A percentile compares a stretch with the other conserved stretches of the same genome.
phyloP scores from a whole-genome alignment of 257 asterid genomes.

The Anisodus acutangulus region DNA sequence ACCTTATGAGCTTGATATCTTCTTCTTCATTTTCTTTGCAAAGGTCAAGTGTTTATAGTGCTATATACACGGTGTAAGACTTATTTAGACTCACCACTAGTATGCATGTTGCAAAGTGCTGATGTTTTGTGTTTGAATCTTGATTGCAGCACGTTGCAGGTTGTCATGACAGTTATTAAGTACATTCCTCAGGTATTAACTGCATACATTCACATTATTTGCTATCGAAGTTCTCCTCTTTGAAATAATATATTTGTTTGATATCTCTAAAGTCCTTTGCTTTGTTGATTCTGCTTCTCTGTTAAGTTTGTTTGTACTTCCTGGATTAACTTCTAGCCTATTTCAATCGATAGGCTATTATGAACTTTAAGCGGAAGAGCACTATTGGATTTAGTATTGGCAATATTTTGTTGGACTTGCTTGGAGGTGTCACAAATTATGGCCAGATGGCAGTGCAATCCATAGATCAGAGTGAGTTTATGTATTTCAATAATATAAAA shows the following conservation, averaged over 20 bases:
- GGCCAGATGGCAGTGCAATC: conserved; percentile 89
- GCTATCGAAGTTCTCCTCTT: not conserved
- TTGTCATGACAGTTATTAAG: conserved; percentile 84
- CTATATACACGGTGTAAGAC: not conserved
- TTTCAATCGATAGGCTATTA: conserved; percentile 53
- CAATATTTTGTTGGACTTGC: conserved; percentile 82
- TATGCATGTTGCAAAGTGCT: not conserved
- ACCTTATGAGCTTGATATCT: not conserved
- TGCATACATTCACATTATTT: conserved; percentile 8
- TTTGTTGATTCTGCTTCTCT: not conserved
- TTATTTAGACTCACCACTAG: not conserved
- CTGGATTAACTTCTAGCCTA: conserved; percentile 20
- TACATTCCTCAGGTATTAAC: conserved; percentile 88
- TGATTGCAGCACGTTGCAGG: conserved; percentile 72
- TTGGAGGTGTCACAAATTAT: conserved; percentile 79
- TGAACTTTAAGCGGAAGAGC: conserved; percentile 84
- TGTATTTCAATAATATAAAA: not conserved
- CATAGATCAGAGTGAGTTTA: conserved; percentile 82
- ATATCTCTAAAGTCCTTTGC: not conserved
- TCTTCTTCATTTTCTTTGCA: not conserved
- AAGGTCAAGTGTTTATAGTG: not conserved
- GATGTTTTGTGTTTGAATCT: conserved; percentile 23
- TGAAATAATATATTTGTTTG: not conserved
- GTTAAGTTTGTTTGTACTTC: not conserved
- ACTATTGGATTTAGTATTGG: conserved; percentile 94